phyloP scores from a whole-genome alignment of 2,329 filamentous ascomycete genomes.

The Mollisia scopiformis region DNA sequence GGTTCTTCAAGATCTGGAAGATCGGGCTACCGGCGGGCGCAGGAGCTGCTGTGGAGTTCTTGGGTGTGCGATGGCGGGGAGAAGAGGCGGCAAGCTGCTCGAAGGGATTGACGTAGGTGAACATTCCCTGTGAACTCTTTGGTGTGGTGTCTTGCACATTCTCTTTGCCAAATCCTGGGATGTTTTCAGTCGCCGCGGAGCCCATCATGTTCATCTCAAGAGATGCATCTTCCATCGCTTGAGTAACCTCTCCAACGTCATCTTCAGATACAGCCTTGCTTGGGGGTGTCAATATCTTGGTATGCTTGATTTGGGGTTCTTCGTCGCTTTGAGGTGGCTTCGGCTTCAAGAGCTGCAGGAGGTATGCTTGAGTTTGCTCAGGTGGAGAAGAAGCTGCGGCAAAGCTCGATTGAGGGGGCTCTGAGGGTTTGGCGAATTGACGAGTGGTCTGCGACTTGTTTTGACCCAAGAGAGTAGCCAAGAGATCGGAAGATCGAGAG shows the following conservation, averaged over 20 bases:
- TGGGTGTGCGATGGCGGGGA: conserved; percentile 60
- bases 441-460: conserved; percentile 27
- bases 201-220: conserved; percentile 41
- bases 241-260: conserved; percentile 41
- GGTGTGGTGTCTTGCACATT: conserved; percentile 20
- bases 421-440: conserved; percentile 30
- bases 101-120: conserved; percentile 75
- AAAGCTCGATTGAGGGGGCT: conserved; percentile 26
- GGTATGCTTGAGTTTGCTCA: conserved; percentile 78
- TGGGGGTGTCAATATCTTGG: conserved; percentile 39
- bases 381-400: conserved; percentile 56
- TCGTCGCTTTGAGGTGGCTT: conserved; percentile 64
- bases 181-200: conserved; percentile 22
- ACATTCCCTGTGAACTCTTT: conserved; percentile 44
- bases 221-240: conserved; percentile 47
- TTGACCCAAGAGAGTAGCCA: conserved; percentile 36
- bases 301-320: conserved; percentile 27
- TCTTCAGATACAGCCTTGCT: conserved; percentile 41
- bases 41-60: conserved; percentile 34
- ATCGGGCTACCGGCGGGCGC: conserved; percentile 43
- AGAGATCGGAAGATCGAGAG: conserved; percentile 32
- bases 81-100: conserved; percentile 70
- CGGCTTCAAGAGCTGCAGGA: conserved; percentile 83
- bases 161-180: conserved; percentile 28
- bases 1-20: conserved; percentile 38